Base-by-base conservation (phyloP, 2,329 filamentous ascomycete species). In the Teratosphaeria nubilosa region DNA sequence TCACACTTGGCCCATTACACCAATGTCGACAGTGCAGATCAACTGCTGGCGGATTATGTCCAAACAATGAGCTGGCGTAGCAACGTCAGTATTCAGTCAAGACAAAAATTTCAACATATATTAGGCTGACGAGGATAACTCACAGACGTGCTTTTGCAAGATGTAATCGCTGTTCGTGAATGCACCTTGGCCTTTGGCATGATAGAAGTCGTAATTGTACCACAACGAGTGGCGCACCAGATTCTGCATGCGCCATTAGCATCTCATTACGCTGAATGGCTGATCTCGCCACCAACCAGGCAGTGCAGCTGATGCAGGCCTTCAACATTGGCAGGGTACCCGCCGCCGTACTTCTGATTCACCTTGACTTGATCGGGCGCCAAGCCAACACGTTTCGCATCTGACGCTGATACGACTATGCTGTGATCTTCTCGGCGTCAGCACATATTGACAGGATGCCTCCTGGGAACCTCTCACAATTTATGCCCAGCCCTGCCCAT, bases 1-100 rank as follows among this genome's bases (percentile, higher is more conserved):
- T 83, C 83, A 86, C 5, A 86, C 77, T 63, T 86, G 82, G 13
- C 82, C 82, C 0, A 86, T 74, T 0, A 86, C 77, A 1, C 78
- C 82, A 2, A 82, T 78, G 62, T 86, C 84, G 22, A 80, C 74
- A 30, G 78, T 81, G 69, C 83, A 86, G 81, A 85, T 85, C 14
- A 86, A 74, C 16, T 83, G 80, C 66, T 86, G 83, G 0, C 83
- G 79, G 51, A 86, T 59, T 3, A 80, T 81, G 61, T 86, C 84
- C 32, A 86, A 72, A 59, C 84, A 86, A 60, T 86, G 83, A 5
- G 78, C 77, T 80, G 54, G 30, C 22, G n/a, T 27, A 54, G 27
- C 5, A 22, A n/a, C 10, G 53, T 32, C 13, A 54, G 31, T 32
- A n/a, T 7, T 10, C 27, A 7, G 10, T 9, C 27, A 7, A 30